phyloP scores from a whole-genome alignment of 2,329 filamentous ascomycete species.

The Incumbomyces delicatus region DNA sequence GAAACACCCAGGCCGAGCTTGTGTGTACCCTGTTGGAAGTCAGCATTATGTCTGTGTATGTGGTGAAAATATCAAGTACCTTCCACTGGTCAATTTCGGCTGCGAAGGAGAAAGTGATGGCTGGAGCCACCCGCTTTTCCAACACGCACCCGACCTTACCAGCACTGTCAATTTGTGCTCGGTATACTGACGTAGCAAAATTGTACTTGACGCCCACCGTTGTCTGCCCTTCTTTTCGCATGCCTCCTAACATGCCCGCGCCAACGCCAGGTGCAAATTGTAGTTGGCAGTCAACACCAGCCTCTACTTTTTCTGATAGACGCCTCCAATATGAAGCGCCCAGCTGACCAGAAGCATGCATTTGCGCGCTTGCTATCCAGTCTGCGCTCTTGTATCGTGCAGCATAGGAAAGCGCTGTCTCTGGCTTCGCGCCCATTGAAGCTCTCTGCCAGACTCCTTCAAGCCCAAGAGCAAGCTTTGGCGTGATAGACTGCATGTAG shows the following conservation, averaged over 20 bases:
- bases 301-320: conserved; percentile 90
- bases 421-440: conserved; percentile 74
- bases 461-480: conserved; percentile 73
- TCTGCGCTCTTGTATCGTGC: conserved; percentile 83
- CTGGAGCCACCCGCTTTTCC: conserved; percentile 90
- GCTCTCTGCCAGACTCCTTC: conserved; percentile 91
- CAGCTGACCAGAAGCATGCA: conserved; percentile 78
- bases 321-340: conserved; percentile 90
- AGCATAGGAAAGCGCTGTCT: conserved; percentile 81
- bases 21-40: conserved; percentile 63
- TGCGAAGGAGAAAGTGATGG: conserved; percentile 87
- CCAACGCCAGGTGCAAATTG: conserved; percentile 60
- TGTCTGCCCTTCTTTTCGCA: conserved; percentile 78
- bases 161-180: conserved; percentile 88
- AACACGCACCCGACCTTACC: conserved; percentile 87
- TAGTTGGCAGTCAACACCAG: conserved; percentile 87
- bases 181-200: conserved; percentile 90
- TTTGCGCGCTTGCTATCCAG: conserved; percentile 86
- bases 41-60: conserved; percentile 2
- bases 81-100: conserved; percentile 94
- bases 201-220: conserved; percentile 96
- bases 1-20: conserved; percentile 93
- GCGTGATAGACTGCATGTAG: conserved; percentile 89
- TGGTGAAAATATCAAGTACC: conserved; percentile 47
- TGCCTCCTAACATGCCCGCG: conserved; percentile 63